Evolutionary conservation across 371 early-diverging fungal species (phyloP).

Genomic region (Quaeritorhiza haematococci): DNA sequence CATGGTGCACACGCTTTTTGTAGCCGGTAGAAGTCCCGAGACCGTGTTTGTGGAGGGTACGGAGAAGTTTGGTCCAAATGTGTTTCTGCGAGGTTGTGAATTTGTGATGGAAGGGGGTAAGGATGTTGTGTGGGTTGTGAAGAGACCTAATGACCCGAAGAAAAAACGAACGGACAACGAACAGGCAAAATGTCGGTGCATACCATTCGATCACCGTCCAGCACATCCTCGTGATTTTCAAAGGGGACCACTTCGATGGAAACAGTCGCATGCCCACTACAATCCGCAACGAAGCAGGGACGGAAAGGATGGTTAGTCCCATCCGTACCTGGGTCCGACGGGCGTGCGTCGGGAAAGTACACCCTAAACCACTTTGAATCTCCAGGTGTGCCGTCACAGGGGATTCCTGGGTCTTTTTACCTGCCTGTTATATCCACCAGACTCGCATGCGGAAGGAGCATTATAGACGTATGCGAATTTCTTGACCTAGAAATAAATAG

Average conservation of each 20-base stretch:
- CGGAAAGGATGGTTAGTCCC: too few species aligned
- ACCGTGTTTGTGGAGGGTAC: slow-evolving; percentile 3
- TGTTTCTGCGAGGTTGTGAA: neutral
- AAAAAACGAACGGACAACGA: neutral
- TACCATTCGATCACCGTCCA: neutral
- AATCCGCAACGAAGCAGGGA: neutral
- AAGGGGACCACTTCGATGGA: neutral
- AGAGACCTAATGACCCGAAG: too few species aligned
- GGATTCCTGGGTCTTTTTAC: neutral
- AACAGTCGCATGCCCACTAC: neutral
- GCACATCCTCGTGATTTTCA: neutral
- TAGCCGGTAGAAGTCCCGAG: slow-evolving; percentile 10
- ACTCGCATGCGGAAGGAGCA: too few species aligned
- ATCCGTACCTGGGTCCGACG: too few species aligned
- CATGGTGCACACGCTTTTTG: slow-evolving; percentile 25
- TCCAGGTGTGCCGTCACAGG: neutral
- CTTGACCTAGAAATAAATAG: neutral
- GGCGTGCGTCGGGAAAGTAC: neutral
- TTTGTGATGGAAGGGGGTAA: neutral
- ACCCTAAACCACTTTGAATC: neutral
- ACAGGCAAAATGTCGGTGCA: neutral
- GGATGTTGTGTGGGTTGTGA: neutral
- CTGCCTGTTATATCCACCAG: too few species aligned
- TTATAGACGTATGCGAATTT: slow-evolving; percentile 1
- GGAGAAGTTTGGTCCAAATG: neutral